A percentile compares a stretch with the other conserved stretches of the same genome.
phyloP scores from a whole-genome alignment of 1,284 basidiomycete species.

The Sanghuangporus weigelae region DNA sequence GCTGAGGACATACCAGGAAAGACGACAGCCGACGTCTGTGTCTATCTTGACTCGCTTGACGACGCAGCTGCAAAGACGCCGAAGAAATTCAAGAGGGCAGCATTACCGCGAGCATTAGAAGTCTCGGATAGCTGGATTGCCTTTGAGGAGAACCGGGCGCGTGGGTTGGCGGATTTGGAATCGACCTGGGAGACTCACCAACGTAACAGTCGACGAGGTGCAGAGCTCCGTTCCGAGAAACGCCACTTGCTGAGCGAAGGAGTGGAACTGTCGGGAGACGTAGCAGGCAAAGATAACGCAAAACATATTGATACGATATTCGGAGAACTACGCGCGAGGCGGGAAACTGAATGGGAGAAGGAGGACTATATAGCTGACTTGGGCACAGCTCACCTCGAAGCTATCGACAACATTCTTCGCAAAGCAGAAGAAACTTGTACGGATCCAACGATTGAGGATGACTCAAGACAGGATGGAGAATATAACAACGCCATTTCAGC shows the following conservation, averaged over 20 bases:
- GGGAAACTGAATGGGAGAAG: constrained; percentile 30
- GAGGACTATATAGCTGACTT: constrained; percentile 35
- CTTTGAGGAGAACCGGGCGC: constrained; percentile 55
- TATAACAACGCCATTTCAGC: too few species aligned
- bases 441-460: background rate
- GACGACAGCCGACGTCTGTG: constrained; percentile 51
- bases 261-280: constrained; percentile 22
- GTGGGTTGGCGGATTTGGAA: constrained; percentile 32
- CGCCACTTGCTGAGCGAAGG: constrained; percentile 14
- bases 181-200: constrained; percentile 23
- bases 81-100: constrained; percentile 11
- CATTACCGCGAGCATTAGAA: constrained; percentile 43
- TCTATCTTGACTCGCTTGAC: constrained; percentile 52
- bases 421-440: constrained; percentile 28
- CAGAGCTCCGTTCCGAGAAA: constrained; percentile 23
- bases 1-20: constrained; percentile 60
- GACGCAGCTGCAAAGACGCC: constrained; percentile 26
- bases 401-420: constrained; percentile 44
- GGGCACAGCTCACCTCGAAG: constrained; percentile 33
- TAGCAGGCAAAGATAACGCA: constrained; percentile 27
- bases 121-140: constrained; percentile 55
- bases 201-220: constrained; percentile 16
- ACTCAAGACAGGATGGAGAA: too few species aligned
- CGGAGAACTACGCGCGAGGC: constrained; percentile 21
- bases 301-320: constrained; percentile 17